Base-by-base conservation (phyloP, 495 filamentous ascomycete genomes). In the Aspergillus asperescens region DNA sequence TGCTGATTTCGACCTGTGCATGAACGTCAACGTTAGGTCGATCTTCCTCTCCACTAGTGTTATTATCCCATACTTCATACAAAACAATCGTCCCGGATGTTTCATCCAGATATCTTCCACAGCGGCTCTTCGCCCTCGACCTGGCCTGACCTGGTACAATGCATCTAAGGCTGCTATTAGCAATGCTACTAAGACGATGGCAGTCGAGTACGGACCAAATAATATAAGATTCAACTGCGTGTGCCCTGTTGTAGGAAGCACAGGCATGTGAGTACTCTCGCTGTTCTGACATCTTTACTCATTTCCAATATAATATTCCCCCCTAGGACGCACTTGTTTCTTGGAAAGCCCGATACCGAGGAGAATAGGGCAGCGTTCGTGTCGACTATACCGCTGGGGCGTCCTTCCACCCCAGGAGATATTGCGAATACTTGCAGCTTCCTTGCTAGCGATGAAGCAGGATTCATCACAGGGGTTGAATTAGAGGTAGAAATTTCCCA, bases 131-230 rank as follows among this genome's bases (percentile, higher is more conserved):
- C 69, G 82, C 37, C 81, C 81, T 4, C 72, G 81, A n/a, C 79
- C 81, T 7, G 75, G 78, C 4, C 63, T 85, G 31, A 79, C 80
- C 7, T 84, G 81, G 81, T 85, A 85, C 57, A 84, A 84, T 59
- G 76, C 78, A 13, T 79, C 73, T 12, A 85, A 85, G 56, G 81
- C 73, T 5, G 80, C 82, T 15, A 76, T 83, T 10, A 66, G 70
- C 32, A 84, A 77, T 58, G 75, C 75, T 31, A 80, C 73, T 6
- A 77, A 84, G 73, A 69, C 78, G 5, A 72, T 86, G 59, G 83
- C 83, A 15, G 78, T 79, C 7, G 83, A 86, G 56, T 85, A 78
- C 56, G 83, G 79, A 3, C 74, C 76, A 0, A 65, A 79, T 23
- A 69, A 81, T 48, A 78, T 86, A 52, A 75, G 82, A 13, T 76